Evolutionary conservation across 192 early-diverging fungal genomes (phyloP), one percentile per base, ranked within the genome.

Genomic region (Kappamyces sp.): DNA sequence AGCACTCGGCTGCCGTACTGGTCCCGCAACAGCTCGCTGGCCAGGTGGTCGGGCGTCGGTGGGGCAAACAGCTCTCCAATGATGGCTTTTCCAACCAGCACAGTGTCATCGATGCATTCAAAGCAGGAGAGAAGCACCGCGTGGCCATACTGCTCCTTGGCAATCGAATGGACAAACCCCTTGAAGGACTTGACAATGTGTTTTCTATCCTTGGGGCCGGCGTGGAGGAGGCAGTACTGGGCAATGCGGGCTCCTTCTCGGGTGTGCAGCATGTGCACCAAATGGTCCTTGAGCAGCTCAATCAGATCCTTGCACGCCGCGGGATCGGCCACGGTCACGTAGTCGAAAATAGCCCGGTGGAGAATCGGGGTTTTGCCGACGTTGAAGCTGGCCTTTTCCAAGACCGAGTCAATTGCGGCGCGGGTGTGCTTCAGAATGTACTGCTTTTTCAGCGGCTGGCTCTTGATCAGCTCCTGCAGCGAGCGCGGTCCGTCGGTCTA

Each of bases 51-150:
- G 36, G 61, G 74, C 39, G 63, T 79, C 82, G 49, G 72, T 65
- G 51, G 32, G 5, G 60, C 61, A 23, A 73, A 49, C 39, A 79
- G 64, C 68, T 75, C 74, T 1, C 35, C 42, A 49, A 97, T 60
- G 55, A 97, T 76, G 32, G 85, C 69, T 65, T 93, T 94, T 52
- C 69, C 64, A 44, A 91, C 70, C 36, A 93, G 72, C 33, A 93
- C 89, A 8, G 93, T 98, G 71, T 98, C 94, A 70, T 98, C 94
- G 12, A 94, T 79, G 58, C 84, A 85, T 69, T 95, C 92, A 66
- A 94, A 84, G 40, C 86, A 72, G 51, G 82, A 75, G 2, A 98
- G 60, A 46, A 98, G 74, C 2, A 93, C 92, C 39, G 87, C 74
- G 53, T 94, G 82, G 12, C 92, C 94, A 65, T 91, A 87, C 76